Evolutionary conservation across 2,329 filamentous ascomycete genomes (phyloP).

Genomic region (Pseudocercospora fuligena): DNA sequence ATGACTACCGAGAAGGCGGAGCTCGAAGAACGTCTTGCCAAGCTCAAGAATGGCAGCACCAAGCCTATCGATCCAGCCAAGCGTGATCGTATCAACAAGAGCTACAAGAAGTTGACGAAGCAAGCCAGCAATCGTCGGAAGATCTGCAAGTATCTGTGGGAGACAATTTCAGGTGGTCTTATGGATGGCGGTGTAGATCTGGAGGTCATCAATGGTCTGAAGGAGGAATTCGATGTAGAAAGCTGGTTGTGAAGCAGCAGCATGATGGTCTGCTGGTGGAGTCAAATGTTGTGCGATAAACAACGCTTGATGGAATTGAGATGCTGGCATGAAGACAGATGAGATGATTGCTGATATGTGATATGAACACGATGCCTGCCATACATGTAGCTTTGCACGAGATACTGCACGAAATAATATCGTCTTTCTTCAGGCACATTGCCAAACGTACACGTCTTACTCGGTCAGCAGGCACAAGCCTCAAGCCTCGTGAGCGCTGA

Average conservation of each 20-base stretch:
- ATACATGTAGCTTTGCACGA: background rate
- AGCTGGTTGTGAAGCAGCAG: slow-evolving; percentile 15
- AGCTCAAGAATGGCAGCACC: slow-evolving; percentile 47
- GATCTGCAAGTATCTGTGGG: slow-evolving; percentile 59
- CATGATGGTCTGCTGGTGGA: background rate
- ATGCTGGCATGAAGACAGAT: background rate
- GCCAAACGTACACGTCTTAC: background rate
- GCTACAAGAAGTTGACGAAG: slow-evolving; percentile 51
- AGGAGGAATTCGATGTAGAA: slow-evolving; percentile 45
- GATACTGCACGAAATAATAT: background rate
- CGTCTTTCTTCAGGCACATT: background rate
- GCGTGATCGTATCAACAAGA: slow-evolving; percentile 50
- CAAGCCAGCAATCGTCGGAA: slow-evolving; percentile 50
- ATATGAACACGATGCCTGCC: background rate
- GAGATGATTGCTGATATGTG: background rate
- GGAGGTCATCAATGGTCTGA: slow-evolving; percentile 39
- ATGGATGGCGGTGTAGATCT: slow-evolving; percentile 47
- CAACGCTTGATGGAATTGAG: background rate
- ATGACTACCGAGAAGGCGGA: slow-evolving; percentile 53
- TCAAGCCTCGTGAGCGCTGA: no score
- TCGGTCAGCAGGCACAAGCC: background rate
- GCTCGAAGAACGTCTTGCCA: slow-evolving; percentile 48
- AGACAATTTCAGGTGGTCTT: slow-evolving; percentile 52
- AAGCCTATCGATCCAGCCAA: slow-evolving; percentile 56
- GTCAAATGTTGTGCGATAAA: background rate